Evolutionary conservation across 1,139 yeast species (phyloP), one percentile per base, ranked within the genome.

Genomic region (Candida mesenterica): DNA sequence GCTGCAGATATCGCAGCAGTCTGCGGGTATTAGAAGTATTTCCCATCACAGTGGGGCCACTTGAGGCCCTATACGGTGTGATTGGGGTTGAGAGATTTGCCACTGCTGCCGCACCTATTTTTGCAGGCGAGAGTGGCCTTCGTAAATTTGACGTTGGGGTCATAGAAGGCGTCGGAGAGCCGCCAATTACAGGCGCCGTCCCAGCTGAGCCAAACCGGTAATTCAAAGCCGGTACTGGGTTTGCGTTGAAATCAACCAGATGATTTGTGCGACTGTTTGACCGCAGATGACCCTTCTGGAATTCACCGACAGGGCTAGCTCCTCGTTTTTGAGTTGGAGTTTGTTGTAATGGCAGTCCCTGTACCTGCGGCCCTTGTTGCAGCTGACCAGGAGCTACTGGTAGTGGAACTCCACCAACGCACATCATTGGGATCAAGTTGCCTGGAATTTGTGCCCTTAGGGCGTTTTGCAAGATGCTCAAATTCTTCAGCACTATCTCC

Each of bases 41-140:
- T 3, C 48, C 24, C 12, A 50, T 28, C 8, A 35, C 28, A 16
- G 55, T 44, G 22, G 48, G 42, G 10, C 44, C 39, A 14, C 36
- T 36, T 15, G 34, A 31, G 16, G 39, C 34, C 9, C 61, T 46
- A 43, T 59, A 65, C 3, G 62, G 59, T 1, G 61, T 48, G 5
- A 62, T 58, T 13, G 72, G 72, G 4, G 62, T 53, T 1, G 65
- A 51, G 30, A 79, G 56, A 31, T 72, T 72, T 2, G 87, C 82
- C 1, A 82, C 85, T 0, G 88, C 87, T 16, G 74, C 77, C 1
- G 88, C 88, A 1, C 89, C 89, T 8, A 81, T 68, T 48, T 79
- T 79, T 0, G 88, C 85, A 0, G 90, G 90, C 2, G 88, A 82
- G 18, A 73, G 55, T 23, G 79, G 75, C 42, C 80, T 63, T 28